Conservation (phyloP, 106 monocot species). For the Dendrobium officinale region DNA sequence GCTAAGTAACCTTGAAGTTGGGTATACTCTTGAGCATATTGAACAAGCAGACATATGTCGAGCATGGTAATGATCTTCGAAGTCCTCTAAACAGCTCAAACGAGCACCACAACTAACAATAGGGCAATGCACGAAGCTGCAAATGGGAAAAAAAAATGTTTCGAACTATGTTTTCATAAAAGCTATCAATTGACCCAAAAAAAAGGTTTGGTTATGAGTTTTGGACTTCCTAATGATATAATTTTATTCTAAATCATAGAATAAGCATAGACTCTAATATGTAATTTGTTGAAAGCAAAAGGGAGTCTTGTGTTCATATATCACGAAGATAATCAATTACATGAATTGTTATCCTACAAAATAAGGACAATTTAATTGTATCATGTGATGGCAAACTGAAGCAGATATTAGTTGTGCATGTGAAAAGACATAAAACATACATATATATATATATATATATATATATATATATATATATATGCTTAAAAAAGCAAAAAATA, state of each 20-base stretch:
- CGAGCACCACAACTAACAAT: constrained; percentile 78
- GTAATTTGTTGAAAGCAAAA: not conserved
- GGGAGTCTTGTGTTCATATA: no score
- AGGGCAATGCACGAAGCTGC: constrained; percentile 66
- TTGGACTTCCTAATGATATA: not conserved
- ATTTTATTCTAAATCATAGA: not conserved
- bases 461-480: no score
- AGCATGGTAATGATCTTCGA: constrained; percentile 87
- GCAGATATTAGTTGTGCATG: no score
- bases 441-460: no score
- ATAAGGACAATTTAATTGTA: no score
- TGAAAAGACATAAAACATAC: no score
- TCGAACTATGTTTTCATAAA: not conserved
- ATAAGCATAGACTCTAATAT: not conserved
- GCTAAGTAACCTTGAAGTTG: constrained; percentile 76
- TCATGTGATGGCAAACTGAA: no score
- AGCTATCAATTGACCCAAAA: not conserved
- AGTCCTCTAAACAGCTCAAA: constrained; percentile 68
- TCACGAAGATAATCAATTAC: no score
- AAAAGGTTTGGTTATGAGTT: not conserved
- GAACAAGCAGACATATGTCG: constrained; percentile 88
- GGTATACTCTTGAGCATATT: constrained; percentile 76
- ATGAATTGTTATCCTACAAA: no score
- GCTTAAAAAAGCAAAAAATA: no score
- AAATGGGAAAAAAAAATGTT: not conserved